Evolutionary conservation across 2,329 filamentous ascomycete genomes (phyloP), one percentile per base, ranked within the genome.

Genomic region (Huntiella savannae): DNA sequence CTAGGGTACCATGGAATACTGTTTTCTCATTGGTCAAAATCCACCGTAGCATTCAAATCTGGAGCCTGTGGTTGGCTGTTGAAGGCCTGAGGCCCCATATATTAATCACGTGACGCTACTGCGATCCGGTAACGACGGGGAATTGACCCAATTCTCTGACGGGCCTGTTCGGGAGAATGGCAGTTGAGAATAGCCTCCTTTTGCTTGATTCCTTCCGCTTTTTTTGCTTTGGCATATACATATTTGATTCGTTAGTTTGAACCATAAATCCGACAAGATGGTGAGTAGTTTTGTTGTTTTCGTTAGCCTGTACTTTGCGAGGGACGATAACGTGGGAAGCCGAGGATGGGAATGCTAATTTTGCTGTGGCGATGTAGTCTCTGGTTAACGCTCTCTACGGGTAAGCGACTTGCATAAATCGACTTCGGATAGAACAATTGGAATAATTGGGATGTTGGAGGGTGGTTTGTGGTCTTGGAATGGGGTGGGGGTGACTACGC

Each of bases 361-460:
- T 34, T 15, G 13, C 34, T n/a, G 10, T 15, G 8, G 42, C 34
- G 35, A 42, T 28, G 34, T 56, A 67, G 62, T 58, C 60, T 52
- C 50, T 57, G 58, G 60, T 62, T 60, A 59, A 57, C 60, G 57
- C 65, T 59, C 56, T 84, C 60, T 76, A 76, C 70, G 72, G 73
- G 72, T 68, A 70, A 64, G 69, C 6, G 35, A 33, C 5, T 36
- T 11, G 8, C 16, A 13, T 7, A 28, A n/a, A 35, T 16, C 8
- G 33, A 40, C 37, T 13, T 11, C 12, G 38, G 13, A 45, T 8
- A 22, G 15, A 12, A 10, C 13, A 10, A 28, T 15, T 28, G 13
- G 34, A 13, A 41, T 12, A 28, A 41, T 32, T 12, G 15, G 7
- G 3, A 22, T 38, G 17, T 13, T 34, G 8, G 19, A 35, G 15